These are phyloP conservation scores for Schizopora paradoxa DNA, from an alignment of 1,284 basidiomycete species.

Conservation along the genomic window DNA sequence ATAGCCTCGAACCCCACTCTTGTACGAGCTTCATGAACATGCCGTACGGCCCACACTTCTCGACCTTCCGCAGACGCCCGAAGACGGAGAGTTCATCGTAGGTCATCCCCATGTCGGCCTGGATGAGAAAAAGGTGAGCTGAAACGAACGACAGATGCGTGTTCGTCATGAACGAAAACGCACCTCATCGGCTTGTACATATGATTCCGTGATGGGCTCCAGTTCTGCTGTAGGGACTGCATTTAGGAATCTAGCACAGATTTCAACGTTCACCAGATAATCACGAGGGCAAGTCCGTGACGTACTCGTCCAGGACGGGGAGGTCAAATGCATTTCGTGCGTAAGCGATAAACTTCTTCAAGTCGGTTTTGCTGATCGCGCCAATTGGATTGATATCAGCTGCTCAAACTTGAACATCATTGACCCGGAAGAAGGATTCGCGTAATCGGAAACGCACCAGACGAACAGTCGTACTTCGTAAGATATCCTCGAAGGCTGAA, in stretches of 20 bases:
- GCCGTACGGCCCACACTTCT: conserved; percentile 95
- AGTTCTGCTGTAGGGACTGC: conserved; percentile 95
- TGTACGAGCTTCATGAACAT: conserved; percentile 93
- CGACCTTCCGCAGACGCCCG: conserved; percentile 90
- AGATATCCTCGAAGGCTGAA: conserved; percentile 87
- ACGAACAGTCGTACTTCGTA: conserved; percentile 96
- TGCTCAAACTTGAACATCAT: conserved; percentile 27
- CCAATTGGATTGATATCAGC: conserved; percentile 99
- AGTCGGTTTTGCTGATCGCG: conserved; percentile 94
- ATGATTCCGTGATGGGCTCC: conserved; percentile 90
- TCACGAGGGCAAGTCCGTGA: not conserved
- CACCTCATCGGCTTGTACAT: conserved; percentile 94
- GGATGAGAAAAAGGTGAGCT: not conserved
- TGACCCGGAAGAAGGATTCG: conserved; percentile 1
- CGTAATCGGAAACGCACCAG: conserved; percentile 41
- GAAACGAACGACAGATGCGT: conserved; percentile 2
- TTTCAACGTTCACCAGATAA: not conserved
- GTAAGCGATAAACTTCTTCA: conserved; percentile 93
- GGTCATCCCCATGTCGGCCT: conserved; percentile 99
- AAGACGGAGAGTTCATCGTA: conserved; percentile 96
- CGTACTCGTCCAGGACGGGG: conserved; percentile 75
- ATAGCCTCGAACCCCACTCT: conserved; percentile 83
- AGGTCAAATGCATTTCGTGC: conserved; percentile 77
- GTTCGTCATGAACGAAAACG: not conserved
- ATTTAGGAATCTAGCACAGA: conserved; percentile 67